Base-by-base conservation (phyloP, 495 filamentous ascomycete species). In the Aspergillus sparsus region DNA sequence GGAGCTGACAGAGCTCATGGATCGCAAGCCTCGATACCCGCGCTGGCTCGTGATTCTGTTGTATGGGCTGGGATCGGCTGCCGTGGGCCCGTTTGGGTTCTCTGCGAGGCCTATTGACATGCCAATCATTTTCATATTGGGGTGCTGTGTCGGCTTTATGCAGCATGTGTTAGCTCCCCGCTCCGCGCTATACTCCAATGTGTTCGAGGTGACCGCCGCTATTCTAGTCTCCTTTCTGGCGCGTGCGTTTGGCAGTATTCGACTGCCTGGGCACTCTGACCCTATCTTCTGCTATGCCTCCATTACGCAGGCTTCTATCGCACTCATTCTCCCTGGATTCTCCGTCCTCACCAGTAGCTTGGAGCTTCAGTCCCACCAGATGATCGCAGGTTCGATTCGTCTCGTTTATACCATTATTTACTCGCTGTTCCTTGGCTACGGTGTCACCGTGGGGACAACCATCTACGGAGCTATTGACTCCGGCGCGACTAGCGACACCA, bases 401-500 rank as follows among this genome's bases (percentile, higher is more conserved):
- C 93, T 97, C 89, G 90, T 98, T 1, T 96, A 97, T 67, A 90
- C 92, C 8, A 88, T 97, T 60, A 93, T 97, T 60, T 97, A 97
- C 72, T 93, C 93, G 0, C 81, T 97, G 1, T 96, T 97, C 75
- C 86, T 98, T 7, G 93, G 92, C 36, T 97, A 93, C 65, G 93
- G 93, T 27, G 95, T 98, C 66, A 97, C 93, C 0, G 90, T 98
- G 42, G 93, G 93, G 35, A 92, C 91, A 0, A 90, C 89, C 5
- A 80, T 98, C 21, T 97, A 95, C 70, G 93, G 93, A 8, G 79
- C 92, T 32, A 83, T 96, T 65, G 90, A 96, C 73, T 46, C 69
- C 10, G 78, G 87, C 31, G 92, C 93, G 9, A 87, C 88, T 1
- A 90, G 87, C 16, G 76, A 78, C 7, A 87, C 87, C 1, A 83